Evolutionary conservation across 164 flowering plant species (phyloP).

Genomic region (Liquidambar formosana): DNA sequence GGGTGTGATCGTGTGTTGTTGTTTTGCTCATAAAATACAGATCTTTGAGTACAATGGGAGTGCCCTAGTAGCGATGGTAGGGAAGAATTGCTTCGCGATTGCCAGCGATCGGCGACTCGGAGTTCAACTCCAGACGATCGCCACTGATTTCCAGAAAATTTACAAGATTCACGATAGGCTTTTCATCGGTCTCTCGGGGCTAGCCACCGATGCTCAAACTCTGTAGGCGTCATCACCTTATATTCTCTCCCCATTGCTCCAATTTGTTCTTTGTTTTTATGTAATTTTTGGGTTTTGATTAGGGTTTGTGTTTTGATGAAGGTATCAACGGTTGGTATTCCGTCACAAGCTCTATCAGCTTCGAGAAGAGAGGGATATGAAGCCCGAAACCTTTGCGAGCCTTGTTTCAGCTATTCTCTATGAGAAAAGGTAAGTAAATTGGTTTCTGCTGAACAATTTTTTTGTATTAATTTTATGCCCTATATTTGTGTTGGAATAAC

Average conservation of each 20-base stretch:
- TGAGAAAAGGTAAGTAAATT: too few species aligned
- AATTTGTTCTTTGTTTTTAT: background rate
- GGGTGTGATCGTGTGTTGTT: too few species aligned
- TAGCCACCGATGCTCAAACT: slow-evolving; percentile 86
- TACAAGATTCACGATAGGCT: slow-evolving; percentile 70
- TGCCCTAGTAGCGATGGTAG: slow-evolving; percentile 89
- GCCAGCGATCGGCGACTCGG: slow-evolving; percentile 89
- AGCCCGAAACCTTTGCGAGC: background rate
- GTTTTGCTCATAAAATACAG: too few species aligned
- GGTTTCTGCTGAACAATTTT: too few species aligned
- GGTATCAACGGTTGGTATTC: slow-evolving; percentile 80
- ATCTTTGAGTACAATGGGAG: too few species aligned
- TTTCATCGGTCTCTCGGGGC: slow-evolving; percentile 76
- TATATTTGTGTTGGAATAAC: too few species aligned
- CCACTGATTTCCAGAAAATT: slow-evolving; percentile 80
- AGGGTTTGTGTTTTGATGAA: slow-evolving; percentile 15
- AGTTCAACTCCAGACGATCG: slow-evolving; percentile 87
- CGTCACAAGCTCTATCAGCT: slow-evolving; percentile 85
- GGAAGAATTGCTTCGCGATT: slow-evolving; percentile 90
- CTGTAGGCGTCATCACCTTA: slow-evolving; percentile 38
- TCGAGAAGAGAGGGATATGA: slow-evolving; percentile 23
- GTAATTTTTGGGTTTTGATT: background rate
- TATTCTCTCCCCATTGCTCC: too few species aligned
- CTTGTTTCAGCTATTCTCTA: too few species aligned
- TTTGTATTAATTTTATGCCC: too few species aligned